phyloP scores from a whole-genome alignment of 169 alveolate species.

The Neospora caninum region DNA sequence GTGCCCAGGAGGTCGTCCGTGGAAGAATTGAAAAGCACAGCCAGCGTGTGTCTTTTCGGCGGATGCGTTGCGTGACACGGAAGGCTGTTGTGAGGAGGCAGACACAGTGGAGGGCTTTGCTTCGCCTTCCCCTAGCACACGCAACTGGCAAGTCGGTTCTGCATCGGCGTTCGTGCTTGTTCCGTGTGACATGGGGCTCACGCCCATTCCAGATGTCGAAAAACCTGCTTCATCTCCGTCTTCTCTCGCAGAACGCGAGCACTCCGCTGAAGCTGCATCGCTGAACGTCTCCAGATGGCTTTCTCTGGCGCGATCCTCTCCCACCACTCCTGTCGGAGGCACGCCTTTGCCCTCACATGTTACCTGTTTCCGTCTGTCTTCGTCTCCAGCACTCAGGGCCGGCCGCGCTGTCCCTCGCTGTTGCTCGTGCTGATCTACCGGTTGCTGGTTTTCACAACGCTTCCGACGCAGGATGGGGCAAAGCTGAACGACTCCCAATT shows the following conservation, averaged over 20 bases:
- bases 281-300: background rate
- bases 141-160: background rate
- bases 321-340: background rate
- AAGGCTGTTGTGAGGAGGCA: background rate
- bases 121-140: background rate
- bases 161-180: background rate
- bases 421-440: background rate
- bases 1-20: background rate
- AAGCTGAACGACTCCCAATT: background rate
- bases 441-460: background rate
- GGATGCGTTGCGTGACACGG: background rate
- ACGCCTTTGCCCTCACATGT: background rate
- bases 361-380: too few species aligned
- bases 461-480: background rate
- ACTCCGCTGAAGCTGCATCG: background rate
- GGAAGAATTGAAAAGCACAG: background rate
- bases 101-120: background rate
- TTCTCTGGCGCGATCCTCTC: background rate
- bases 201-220: background rate
- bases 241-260: background rate
- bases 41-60: background rate
- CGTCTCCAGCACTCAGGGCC: too few species aligned
- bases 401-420: background rate
- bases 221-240: background rate
- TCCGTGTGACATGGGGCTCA: background rate